phyloP scores from a whole-genome alignment of 2,329 filamentous ascomycete genomes.

The Alternaria angustiovoidea region DNA sequence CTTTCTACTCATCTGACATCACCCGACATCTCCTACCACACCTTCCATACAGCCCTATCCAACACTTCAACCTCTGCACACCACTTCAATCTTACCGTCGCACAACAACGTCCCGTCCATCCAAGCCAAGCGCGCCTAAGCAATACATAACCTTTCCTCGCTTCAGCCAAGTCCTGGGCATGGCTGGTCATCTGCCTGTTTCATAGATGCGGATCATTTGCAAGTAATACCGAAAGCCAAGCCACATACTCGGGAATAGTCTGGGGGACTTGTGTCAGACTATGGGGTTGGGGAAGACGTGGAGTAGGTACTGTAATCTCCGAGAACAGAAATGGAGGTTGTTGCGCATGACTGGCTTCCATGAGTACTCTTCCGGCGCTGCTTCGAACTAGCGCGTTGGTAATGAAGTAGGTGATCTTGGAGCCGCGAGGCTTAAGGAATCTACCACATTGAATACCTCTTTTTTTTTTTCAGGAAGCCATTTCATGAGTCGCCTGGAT shows the following conservation, averaged over 20 bases:
- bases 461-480: not conserved
- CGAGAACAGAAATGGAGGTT: not conserved
- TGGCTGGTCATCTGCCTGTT: conserved; percentile 3
- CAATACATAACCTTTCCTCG: conserved; percentile 9
- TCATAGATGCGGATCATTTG: conserved; percentile 13
- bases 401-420: not conserved
- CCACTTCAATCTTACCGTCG: not conserved
- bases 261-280: not conserved
- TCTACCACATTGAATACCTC: not conserved
- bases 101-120: conserved; percentile 6
- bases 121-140: conserved; percentile 15
- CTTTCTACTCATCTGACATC: not conserved
- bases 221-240: not conserved
- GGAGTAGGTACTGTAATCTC: not conserved
- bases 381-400: not conserved
- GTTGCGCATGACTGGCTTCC: not conserved
- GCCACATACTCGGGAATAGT: not conserved
- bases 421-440: no score
- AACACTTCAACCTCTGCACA: conserved; percentile 7
- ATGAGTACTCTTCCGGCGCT: not conserved
- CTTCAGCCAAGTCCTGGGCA: conserved; percentile 17
- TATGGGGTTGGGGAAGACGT: not conserved
- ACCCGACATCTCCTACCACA: not conserved
- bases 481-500: not conserved
- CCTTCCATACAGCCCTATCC: conserved; percentile 5